Evolutionary conservation across 306 rosid species (phyloP), one percentile per base, ranked within the genome.

Genomic region (Sindora glabra): DNA sequence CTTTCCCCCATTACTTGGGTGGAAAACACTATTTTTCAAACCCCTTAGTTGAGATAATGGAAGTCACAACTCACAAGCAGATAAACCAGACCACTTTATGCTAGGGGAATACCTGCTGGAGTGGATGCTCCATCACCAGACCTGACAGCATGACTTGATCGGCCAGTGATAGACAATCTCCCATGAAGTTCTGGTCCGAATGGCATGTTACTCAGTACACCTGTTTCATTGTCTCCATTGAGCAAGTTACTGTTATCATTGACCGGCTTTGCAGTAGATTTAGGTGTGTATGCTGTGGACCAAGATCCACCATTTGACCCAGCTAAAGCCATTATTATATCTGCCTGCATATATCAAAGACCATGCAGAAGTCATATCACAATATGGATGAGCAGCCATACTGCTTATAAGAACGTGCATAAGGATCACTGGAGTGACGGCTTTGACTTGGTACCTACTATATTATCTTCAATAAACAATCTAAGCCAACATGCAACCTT

Each of bases 231-330:
- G 62, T 85, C 97, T 73, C 89, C 96, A 16, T 76, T 59, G 25
- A 75, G 78, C 62, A 51, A 27, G 69, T 70, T 78, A 64, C 61
- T 58, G n/a, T n/a, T n/a, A 44, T 88, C 95, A 54, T 67, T 72
- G 12, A 69, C 74, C 2, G 47, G 74, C 73, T 78, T 78, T 27
- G 6, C 72, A 46, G 74, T 38, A 48, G 94, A 73, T 72, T 92
- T 92, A 39, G 83, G 84, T 0, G 89, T 84, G 73, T 73, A 82
- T 48, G 83, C 81, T 23, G 99, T 86, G 48, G 99, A 92, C 96
- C 99, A 92, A 50, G 96, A 92, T 48, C 94, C 99, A 47, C 99
- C 99, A 32, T 86, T 92, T 70, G 99, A 92, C 48, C 96, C 96
- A 16, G 99, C 99, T 45, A 92, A 80, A 69, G 95, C 83, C 96